Conservation (phyloP, 257 asterid genomes). For the Fraxinus americana region DNA sequence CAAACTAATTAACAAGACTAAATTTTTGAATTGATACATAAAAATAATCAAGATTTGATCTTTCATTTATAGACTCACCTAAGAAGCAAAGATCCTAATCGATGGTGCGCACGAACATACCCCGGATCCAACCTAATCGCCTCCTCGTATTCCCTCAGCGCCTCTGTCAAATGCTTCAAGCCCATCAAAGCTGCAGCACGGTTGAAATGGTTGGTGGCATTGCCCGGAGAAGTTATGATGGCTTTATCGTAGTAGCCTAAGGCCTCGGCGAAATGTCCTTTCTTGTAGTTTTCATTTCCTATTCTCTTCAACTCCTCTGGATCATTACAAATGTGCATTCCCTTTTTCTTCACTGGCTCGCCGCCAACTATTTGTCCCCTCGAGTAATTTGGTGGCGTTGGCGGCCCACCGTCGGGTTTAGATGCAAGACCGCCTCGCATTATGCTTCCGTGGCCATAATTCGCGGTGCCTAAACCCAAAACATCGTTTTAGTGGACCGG, state of each 20-base stretch:
- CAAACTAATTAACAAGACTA: no score
- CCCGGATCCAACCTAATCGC: conserved; percentile 87
- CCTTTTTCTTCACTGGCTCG: conserved; percentile 38
- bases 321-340: conserved; percentile 38
- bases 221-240: conserved; percentile 59
- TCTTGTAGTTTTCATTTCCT: conserved; percentile 74
- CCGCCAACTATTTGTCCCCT: conserved; percentile 53
- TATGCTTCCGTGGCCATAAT: conserved; percentile 86
- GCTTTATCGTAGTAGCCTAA: conserved; percentile 76
- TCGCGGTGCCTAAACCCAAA: conserved; percentile 57
- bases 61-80: conserved; percentile 59
- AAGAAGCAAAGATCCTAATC: conserved; percentile 77
- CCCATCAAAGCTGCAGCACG: conserved; percentile 86
- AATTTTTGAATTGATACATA: conserved; percentile 18
- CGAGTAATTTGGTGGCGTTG: conserved; percentile 22
- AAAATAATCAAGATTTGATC: conserved; percentile 14
- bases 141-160: conserved; percentile 79
- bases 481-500: conserved; percentile 55
- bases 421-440: conserved; percentile 55
- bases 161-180: conserved; percentile 56
- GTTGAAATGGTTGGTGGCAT: conserved; percentile 75
- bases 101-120: conserved; percentile 82
- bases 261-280: conserved; percentile 72
- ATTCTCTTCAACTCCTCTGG: conserved; percentile 82
- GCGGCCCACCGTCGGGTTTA: conserved; percentile 36